A percentile compares a stretch with the other conserved stretches of the same genome.
These are phyloP conservation scores for Boletales sp. DNA, from an alignment of 768 basidiomycete genomes.

Conservation along the genomic window DNA sequence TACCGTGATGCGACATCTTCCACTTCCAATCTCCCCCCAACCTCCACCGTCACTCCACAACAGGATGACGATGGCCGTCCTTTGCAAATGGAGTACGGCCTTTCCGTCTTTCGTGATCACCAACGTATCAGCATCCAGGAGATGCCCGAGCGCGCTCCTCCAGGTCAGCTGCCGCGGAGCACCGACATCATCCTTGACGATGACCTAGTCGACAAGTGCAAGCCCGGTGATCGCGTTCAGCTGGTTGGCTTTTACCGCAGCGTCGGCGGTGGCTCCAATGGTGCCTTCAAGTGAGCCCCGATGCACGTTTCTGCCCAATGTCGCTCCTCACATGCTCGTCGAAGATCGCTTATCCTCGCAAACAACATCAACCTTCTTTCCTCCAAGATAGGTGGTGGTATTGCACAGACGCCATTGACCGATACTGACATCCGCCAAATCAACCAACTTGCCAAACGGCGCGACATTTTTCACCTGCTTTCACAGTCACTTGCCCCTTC, in stretches of 20 bases:
- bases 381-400: slow-evolving; percentile 92
- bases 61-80: slow-evolving; percentile 86
- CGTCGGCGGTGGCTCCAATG: slow-evolving; percentile 84
- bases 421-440: slow-evolving; percentile 94
- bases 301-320: slow-evolving; percentile 7
- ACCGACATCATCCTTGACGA: slow-evolving; percentile 96
- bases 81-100: slow-evolving; percentile 89
- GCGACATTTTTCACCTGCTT: slow-evolving; percentile 82
- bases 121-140: slow-evolving; percentile 98
- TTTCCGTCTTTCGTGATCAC: slow-evolving; percentile 91
- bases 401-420: slow-evolving; percentile 88
- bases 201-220: slow-evolving; percentile 95
- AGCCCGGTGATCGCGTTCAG: slow-evolving; percentile 97
- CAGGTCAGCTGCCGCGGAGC: slow-evolving; percentile 93
- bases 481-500: slow-evolving; percentile 96
- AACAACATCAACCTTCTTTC: slow-evolving; percentile 95
- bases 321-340: slow-evolving; percentile 12
- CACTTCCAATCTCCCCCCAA: slow-evolving; percentile 81
- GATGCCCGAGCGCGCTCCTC: slow-evolving; percentile 98
- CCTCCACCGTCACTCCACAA: slow-evolving; percentile 83
- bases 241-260: slow-evolving; percentile 94
- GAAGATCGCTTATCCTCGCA: slow-evolving; percentile 86
- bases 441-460: slow-evolving; percentile 87
- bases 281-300: slow-evolving; percentile 84
- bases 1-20: slow-evolving; percentile 93